Base-by-base conservation (phyloP, 306 rosid genomes). In the Spatholobus suberectus region DNA sequence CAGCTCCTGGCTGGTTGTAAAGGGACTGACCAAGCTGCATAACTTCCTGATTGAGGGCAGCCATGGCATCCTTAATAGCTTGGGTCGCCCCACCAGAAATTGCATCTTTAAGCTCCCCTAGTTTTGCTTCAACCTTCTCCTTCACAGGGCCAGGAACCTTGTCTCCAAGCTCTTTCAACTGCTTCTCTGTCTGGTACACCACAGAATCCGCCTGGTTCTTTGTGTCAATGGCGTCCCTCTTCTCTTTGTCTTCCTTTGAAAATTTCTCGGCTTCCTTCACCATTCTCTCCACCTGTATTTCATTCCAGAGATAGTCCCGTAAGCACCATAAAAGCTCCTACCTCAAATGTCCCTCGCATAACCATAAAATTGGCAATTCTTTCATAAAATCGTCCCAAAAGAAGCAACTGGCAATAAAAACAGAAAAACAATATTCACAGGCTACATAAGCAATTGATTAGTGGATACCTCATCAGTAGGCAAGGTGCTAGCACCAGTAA, bases 401-500 rank as follows among this genome's bases (percentile, higher is more conserved):
- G 27, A 68, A 23, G 62, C 1, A 51, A 41, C 21, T 8, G 35
- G 20, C 54, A 18, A 18, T 34, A 8, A 26, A 73, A 4, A 26
- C 43, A 20, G 10, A 57, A 26, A 11, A 15, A 63, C 21, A 34
- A 63, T 17, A 17, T 6, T 6, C 41, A 32, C 5, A 15, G 13
- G 9, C 10, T 27, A 10, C 4, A 24, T 14, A 47, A 15, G 23
- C 7, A 20, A 49, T 34, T 63, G 24, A 77, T 27, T 46, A 46
- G 17, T 38, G 24, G 20, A 68, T 89, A 95, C 99, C 99, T 95
- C 99, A 38, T 96, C 99, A 59, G 77, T 71, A 32, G 96, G 99
- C 82, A 96, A 89, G 47, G 99, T 96, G 81, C 99, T 96, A 40
- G 99, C 99, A 79, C 98, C 98, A 32, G 99, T 95, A 68, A 95